These are phyloP conservation scores for Ottelia alismoides DNA, from an alignment of 106 monocot species.

Conservation along the genomic window DNA sequence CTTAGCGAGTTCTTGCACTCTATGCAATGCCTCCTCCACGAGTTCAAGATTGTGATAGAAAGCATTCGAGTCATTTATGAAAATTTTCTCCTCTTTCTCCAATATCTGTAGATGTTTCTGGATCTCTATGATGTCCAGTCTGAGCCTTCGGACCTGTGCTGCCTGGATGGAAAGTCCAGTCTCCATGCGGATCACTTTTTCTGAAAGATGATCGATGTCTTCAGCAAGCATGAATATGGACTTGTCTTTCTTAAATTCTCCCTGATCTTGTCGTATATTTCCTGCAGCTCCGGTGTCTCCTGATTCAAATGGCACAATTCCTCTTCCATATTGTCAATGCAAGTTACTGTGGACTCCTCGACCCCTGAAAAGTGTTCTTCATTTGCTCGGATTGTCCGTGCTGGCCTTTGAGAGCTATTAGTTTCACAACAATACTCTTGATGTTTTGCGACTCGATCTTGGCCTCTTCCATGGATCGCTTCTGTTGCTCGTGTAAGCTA, in stretches of 20 bases:
- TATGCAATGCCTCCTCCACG: slow-evolving; percentile 26
- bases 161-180: slow-evolving; percentile 33
- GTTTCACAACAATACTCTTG: too few relatives aligned
- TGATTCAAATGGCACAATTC: slow-evolving; percentile 5
- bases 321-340: background rate
- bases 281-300: slow-evolving; percentile 20
- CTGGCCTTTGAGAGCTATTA: too few relatives aligned
- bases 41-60: slow-evolving; percentile 22
- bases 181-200: slow-evolving; percentile 48
- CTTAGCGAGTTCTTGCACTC: slow-evolving; percentile 28
- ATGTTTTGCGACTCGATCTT: too few relatives aligned
- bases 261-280: slow-evolving; percentile 25
- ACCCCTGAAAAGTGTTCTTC: too few relatives aligned
- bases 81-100: slow-evolving; percentile 23
- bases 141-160: slow-evolving; percentile 38
- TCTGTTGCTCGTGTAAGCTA: too few relatives aligned
- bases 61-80: background rate
- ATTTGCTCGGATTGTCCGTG: too few relatives aligned
- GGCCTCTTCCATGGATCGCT: too few relatives aligned
- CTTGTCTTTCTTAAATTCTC: slow-evolving; percentile 26
- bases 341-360: too few relatives aligned
- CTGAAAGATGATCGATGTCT: slow-evolving; percentile 49
- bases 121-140: slow-evolving; percentile 6
- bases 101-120: slow-evolving; percentile 19
- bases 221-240: slow-evolving; percentile 49